phyloP scores from a whole-genome alignment of 306 rosid genomes.

The Lablab purpureus region DNA sequence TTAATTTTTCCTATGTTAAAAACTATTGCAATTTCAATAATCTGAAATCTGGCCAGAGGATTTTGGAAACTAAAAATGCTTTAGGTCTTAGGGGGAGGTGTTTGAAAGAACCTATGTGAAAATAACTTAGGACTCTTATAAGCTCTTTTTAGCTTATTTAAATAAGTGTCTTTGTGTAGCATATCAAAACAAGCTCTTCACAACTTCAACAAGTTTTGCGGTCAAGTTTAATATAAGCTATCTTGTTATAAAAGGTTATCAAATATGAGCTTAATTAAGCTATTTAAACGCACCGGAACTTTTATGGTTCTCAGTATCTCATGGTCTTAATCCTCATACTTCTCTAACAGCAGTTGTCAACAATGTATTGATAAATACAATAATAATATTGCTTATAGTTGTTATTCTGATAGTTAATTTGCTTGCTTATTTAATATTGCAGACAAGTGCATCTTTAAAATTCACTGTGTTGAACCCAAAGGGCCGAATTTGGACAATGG shows the following conservation, averaged over 20 bases:
- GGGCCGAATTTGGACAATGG: conserved; percentile 99
- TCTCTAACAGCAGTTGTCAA: conserved; percentile 13
- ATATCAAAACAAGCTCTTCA: background rate
- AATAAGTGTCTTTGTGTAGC: background rate
- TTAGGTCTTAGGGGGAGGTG: background rate
- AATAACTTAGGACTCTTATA: background rate
- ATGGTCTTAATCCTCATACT: conserved; percentile 4
- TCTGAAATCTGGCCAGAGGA: background rate
- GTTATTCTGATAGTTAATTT: conserved; percentile 19
- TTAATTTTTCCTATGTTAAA: background rate
- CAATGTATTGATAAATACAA: conserved; percentile 28
- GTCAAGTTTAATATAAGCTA: background rate
- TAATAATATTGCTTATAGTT: conserved; percentile 34
- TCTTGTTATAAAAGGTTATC: background rate
- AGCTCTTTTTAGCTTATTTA: background rate
- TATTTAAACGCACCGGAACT: background rate
- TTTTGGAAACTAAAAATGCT: background rate
- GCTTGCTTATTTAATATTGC: conserved; percentile 45
- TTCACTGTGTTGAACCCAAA: conserved; percentile 93
- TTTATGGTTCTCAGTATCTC: conserved; percentile 3
- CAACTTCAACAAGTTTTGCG: background rate
- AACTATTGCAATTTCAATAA: background rate
- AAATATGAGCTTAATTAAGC: background rate
- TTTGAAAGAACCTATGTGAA: background rate
- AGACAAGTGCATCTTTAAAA: conserved; percentile 96